Evolutionary conservation across 257 asterid genomes (phyloP).

Genomic region (Knoxia roxburghii): DNA sequence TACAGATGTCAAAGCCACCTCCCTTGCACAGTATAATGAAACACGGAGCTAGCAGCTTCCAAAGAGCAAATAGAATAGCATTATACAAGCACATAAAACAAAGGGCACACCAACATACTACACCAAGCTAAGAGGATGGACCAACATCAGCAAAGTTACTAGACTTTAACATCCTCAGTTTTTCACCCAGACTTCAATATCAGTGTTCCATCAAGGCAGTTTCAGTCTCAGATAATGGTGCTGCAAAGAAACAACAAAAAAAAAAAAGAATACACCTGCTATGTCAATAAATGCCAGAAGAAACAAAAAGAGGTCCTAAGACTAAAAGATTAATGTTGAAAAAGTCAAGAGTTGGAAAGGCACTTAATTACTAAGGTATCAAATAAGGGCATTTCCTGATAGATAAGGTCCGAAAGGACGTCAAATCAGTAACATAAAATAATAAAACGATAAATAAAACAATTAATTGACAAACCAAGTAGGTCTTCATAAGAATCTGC

Average conservation of each 20-base stretch:
- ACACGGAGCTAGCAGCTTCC: conserved; percentile 8
- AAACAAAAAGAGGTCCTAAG: neutral
- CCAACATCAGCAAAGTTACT: conserved; percentile 23
- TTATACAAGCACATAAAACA: conserved; percentile 11
- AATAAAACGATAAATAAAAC: neutral
- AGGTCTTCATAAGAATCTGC: conserved; percentile 89
- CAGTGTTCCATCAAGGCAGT: conserved; percentile 90
- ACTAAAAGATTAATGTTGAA: neutral
- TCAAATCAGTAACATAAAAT: neutral
- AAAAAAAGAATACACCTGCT: no score
- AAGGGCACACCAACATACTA: conserved; percentile 7
- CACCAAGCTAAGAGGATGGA: conserved; percentile 14
- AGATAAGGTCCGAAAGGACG: neutral
- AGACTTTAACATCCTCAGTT: neutral
- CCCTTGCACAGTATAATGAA: conserved; percentile 6
- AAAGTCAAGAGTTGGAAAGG: neutral
- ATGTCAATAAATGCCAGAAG: conserved; percentile 2
- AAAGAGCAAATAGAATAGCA: conserved; percentile 13
- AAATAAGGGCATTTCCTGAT: neutral
- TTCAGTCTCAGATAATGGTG: conserved; percentile 96
- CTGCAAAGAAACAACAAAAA: conserved; percentile 54
- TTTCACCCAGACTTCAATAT: conserved; percentile 19
- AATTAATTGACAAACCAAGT: conserved; percentile 61
- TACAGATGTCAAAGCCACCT: conserved; percentile 8
- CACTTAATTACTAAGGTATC: neutral